Percentiles rank a stretch among this genome's conserved stretches.
Conservation (phyloP, 2,329 filamentous ascomycete genomes). For the Magnaporthiopsis incrustans region DNA sequence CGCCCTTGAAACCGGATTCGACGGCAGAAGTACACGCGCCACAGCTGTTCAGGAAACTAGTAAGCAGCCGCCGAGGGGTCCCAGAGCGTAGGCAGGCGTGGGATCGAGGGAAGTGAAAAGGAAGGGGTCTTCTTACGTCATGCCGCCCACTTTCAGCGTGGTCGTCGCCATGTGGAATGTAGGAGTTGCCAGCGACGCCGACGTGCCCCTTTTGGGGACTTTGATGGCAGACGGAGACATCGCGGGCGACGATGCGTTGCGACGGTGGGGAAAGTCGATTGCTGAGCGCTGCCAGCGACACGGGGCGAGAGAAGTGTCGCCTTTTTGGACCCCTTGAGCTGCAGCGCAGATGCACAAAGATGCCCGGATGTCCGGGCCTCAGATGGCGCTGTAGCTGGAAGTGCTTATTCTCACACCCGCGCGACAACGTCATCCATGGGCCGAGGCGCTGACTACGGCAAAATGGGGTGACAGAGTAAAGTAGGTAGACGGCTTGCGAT, state of each 20-base stretch:
- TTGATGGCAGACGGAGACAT: slow-evolving; percentile 46
- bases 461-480: neutral
- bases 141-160: slow-evolving; percentile 83
- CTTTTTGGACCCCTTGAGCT: neutral
- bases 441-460: neutral
- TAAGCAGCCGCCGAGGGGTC: neutral
- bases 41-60: slow-evolving; percentile 48
- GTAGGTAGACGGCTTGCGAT: neutral
- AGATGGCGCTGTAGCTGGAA: neutral
- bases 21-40: slow-evolving; percentile 94
- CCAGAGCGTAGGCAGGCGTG: neutral
- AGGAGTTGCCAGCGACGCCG: slow-evolving; percentile 25
- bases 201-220: slow-evolving; percentile 33
- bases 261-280: neutral
- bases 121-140: slow-evolving; percentile 49
- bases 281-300: neutral
- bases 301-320: neutral
- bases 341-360: neutral
- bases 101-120: neutral
- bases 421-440: neutral
- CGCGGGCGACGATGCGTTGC: neutral
- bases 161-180: slow-evolving; percentile 75
- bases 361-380: neutral
- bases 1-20: slow-evolving; percentile 78
- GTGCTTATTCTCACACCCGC: neutral